Evolutionary conservation across 768 basidiomycete genomes (phyloP), one percentile per base, ranked within the genome.

Genomic region (Cystofilobasidium ferigula): DNA sequence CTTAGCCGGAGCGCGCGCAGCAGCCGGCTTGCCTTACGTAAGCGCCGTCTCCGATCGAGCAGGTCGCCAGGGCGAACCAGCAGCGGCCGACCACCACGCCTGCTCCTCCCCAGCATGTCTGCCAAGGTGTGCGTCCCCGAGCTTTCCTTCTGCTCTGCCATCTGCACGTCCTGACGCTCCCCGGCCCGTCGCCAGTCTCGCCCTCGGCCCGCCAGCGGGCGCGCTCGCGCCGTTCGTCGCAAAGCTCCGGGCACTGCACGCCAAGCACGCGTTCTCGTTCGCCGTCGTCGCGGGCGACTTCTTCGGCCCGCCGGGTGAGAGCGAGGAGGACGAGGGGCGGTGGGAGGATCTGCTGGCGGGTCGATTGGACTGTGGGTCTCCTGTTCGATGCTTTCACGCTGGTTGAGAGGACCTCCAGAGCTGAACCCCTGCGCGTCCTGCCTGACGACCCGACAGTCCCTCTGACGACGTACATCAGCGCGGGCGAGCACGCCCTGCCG

Each of bases 381-480:
- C 8, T 30, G 12, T 57, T 35, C 32, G 22, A 24, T 24, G 13
- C 14, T 24, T 51, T 51, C n/a, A n/a, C n/a, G n/a, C n/a, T n/a
- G n/a, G n/a, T n/a, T n/a, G n/a, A n/a, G n/a, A n/a, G n/a, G n/a
- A n/a, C n/a, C n/a, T n/a, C n/a, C n/a, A n/a, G n/a, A n/a, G n/a
- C n/a, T n/a, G n/a, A 24, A 63, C 30, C 45, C 16, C 1, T 16
- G 8, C n/a, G 26, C 45, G 9, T 24, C 14, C 20, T 36, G 2
- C n/a, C 26, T 66, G 12, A 13, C 28, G 6, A n/a, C 0, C 20
- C 26, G 5, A 28, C 70, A 94, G 89, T 85, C 34, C 89, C 93
- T 14, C 77, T 94, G 22, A 87, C 89, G 72, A 92, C 89, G 71
- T 97, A 94, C 78, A 84, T 95, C 65, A 92, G 91, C 83, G 85